phyloP scores from a whole-genome alignment of 2,329 filamentous ascomycete genomes.

The Ceratocystis variospora region DNA sequence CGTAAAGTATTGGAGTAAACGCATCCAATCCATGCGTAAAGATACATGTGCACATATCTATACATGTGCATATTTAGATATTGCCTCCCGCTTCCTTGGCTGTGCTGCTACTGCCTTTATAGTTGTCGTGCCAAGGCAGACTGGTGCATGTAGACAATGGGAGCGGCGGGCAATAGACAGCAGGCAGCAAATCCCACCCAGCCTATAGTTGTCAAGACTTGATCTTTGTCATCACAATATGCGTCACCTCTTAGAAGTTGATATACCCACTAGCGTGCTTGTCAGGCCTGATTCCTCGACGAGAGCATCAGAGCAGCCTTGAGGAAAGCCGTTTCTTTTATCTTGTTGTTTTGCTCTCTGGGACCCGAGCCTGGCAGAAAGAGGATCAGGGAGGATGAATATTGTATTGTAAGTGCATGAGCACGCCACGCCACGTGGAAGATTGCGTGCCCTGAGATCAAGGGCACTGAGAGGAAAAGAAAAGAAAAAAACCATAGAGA shows the following conservation, averaged over 20 bases:
- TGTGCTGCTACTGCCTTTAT: not conserved
- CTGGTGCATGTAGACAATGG: not conserved
- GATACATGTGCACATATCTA: not conserved
- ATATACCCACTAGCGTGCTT: constrained; percentile 14
- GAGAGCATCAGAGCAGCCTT: not conserved
- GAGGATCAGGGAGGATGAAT: not conserved
- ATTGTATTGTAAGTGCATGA: not conserved
- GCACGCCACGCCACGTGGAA: not conserved
- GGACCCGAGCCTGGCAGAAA: not conserved
- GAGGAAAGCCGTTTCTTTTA: not conserved
- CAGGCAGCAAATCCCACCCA: no score
- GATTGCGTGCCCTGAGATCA: not conserved
- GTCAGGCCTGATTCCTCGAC: constrained; percentile 14
- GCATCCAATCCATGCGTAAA: not conserved
- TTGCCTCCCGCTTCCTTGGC: not conserved
- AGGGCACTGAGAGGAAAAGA: not conserved
- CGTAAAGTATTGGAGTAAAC: not conserved
- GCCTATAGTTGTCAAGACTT: no score
- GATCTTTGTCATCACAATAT: not conserved
- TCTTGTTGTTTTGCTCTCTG: not conserved
- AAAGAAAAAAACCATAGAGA: not conserved
- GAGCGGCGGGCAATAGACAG: not conserved
- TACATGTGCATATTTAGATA: not conserved
- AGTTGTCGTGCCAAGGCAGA: not conserved
- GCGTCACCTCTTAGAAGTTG: not conserved